Conservation (phyloP, 495 filamentous ascomycete genomes). For the Podospora bellae-mahoneyi region DNA sequence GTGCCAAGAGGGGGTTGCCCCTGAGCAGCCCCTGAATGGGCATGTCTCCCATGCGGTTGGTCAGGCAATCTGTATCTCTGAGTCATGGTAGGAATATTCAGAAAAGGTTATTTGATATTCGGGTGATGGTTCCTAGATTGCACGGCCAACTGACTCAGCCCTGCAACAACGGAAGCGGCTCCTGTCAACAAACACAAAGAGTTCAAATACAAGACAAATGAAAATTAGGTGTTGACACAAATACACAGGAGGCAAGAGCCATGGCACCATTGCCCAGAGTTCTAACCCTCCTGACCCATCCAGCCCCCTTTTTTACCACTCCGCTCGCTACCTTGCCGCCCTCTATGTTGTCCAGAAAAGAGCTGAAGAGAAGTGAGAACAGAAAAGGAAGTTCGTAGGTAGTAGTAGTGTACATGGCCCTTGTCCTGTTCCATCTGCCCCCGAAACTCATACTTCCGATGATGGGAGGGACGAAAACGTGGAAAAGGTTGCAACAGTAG, state of each 20-base stretch:
- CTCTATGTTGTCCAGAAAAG: neutral
- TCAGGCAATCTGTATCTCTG: too few species aligned
- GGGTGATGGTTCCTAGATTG: too few species aligned
- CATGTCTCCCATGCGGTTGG: too few species aligned
- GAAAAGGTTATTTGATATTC: too few species aligned
- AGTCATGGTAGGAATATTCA: too few species aligned
- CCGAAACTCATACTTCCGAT: too few species aligned
- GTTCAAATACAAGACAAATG: neutral
- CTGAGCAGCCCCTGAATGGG: too few species aligned
- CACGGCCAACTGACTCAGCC: too few species aligned
- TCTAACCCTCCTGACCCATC: neutral
- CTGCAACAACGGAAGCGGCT: too few species aligned
- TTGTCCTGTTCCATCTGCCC: neutral
- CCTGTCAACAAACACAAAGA: neutral
- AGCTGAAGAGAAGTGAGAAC: neutral
- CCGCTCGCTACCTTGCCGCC: neutral
- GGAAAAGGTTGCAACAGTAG: neutral
- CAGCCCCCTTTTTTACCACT: neutral
- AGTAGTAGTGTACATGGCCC: neutral
- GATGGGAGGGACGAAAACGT: neutral
- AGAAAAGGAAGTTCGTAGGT: neutral
- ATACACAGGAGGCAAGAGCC: neutral
- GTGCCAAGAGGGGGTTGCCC: too few species aligned
- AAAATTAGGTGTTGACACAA: neutral
- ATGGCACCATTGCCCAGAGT: neutral